phyloP scores from a whole-genome alignment of 352 stramenopile genomes.

The Phytophthora syringae region DNA sequence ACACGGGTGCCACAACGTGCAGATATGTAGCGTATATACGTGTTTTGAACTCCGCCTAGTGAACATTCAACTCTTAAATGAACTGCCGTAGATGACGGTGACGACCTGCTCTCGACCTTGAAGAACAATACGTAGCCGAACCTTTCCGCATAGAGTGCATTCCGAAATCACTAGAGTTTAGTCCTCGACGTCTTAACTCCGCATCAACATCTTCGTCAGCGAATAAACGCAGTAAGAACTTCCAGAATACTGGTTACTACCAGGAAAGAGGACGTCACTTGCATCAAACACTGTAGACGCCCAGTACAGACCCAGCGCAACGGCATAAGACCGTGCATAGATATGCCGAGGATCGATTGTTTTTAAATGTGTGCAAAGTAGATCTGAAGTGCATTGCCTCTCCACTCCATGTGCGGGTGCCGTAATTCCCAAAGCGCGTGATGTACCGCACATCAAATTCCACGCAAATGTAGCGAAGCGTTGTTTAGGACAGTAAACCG shows the following conservation, averaged over 20 bases:
- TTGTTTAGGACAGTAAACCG: too few relatives aligned
- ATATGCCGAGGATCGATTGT: conserved; percentile 20
- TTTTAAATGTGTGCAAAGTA: conserved; percentile 51
- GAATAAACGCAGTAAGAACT: conserved; percentile 8
- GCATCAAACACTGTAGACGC: background rate
- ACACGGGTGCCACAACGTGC: too few relatives aligned
- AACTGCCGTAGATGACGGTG: conserved; percentile 20
- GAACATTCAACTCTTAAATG: conserved; percentile 16
- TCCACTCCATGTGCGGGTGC: conserved; percentile 32
- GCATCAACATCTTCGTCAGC: background rate
- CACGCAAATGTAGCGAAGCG: too few relatives aligned
- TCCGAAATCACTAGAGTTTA: conserved; percentile 14
- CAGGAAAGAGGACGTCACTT: conserved; percentile 10
- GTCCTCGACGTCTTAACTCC: conserved; percentile 14
- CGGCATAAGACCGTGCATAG: background rate
- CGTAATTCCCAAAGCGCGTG: conserved; percentile 11
- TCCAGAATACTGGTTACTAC: conserved; percentile 12
- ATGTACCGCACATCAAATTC: conserved; percentile 23
- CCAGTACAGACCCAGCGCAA: conserved; percentile 3
- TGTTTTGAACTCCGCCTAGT: conserved; percentile 16
- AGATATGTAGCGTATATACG: conserved; percentile 14
- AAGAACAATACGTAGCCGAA: conserved; percentile 19
- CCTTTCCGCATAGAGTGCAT: conserved; percentile 34
- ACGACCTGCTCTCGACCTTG: conserved; percentile 23
- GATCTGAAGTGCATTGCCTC: conserved; percentile 29